Evolutionary conservation across 805 yeast species (phyloP).

Genomic region (Saccharomycopsis javanensis): DNA sequence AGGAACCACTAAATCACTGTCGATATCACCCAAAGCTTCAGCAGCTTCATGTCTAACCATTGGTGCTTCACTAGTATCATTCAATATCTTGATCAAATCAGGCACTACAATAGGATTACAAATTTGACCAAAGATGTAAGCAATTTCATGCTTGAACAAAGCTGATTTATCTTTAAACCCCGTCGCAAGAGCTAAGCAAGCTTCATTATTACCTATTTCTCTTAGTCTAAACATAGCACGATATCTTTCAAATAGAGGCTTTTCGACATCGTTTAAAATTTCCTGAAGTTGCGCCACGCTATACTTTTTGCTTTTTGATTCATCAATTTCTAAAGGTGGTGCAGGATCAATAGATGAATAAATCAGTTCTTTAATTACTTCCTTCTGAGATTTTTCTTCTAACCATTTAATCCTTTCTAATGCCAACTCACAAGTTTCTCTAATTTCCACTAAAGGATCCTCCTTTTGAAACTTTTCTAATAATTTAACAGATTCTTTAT

Average conservation of each 20-base stretch:
- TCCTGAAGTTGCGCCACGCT: slow-evolving; percentile 56
- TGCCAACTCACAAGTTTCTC: slow-evolving; percentile 97
- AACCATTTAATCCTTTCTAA: slow-evolving; percentile 86
- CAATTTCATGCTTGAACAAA: slow-evolving; percentile 93
- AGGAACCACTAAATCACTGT: slow-evolving; percentile 91
- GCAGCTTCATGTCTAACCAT: slow-evolving; percentile 99
- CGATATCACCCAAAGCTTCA: slow-evolving; percentile 95
- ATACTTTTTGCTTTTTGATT: slow-evolving; percentile 47
- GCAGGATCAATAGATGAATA: slow-evolving; percentile 95
- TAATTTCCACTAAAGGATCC: slow-evolving; percentile 79
- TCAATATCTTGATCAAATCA: slow-evolving; percentile 69
- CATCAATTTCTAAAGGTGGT: slow-evolving; percentile 55
- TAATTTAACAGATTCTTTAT: slow-evolving; percentile 55
- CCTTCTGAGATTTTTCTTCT: slow-evolving; percentile 38
- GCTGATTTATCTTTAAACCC: slow-evolving; percentile 91
- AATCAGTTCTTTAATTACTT: slow-evolving; percentile 62
- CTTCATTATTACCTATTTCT: slow-evolving; percentile 89
- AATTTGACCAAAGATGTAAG: slow-evolving; percentile 95
- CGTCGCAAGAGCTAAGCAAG: slow-evolving; percentile 81
- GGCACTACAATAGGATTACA: slow-evolving; percentile 92
- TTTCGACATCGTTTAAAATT: slow-evolving; percentile 64
- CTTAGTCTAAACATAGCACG: slow-evolving; percentile 97
- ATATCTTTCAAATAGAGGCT: slow-evolving; percentile 85
- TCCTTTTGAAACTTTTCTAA: slow-evolving; percentile 52
- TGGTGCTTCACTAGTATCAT: slow-evolving; percentile 74